Percentiles rank a stretch among this genome's conserved stretches.
Conservation (phyloP, 805 yeast species). For the Candida sphagnicola region DNA sequence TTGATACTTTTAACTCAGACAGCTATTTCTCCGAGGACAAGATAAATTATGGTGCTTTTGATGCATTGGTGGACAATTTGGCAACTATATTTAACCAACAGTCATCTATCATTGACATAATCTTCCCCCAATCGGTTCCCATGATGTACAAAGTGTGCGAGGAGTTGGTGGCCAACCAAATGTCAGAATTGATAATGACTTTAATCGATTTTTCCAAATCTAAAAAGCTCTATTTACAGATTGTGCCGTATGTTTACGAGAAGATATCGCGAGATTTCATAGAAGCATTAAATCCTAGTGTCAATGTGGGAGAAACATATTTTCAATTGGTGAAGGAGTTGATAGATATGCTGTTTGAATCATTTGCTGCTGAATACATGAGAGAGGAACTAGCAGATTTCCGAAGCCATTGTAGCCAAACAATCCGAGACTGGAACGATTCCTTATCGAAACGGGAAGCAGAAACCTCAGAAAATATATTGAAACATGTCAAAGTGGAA, state of each 20-base stretch:
- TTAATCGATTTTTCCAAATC: conserved; percentile 25
- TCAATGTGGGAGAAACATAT: conserved; percentile 37
- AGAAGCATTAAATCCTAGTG: conserved; percentile 20
- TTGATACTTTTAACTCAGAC: conserved; percentile 23
- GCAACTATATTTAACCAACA: conserved; percentile 36
- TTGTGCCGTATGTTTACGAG: conserved; percentile 40
- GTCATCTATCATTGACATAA: conserved; percentile 33
- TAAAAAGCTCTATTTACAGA: conserved; percentile 24
- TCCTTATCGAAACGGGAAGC: conserved; percentile 40
- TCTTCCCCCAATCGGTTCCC: conserved; percentile 43
- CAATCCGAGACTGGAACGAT: conserved; percentile 30
- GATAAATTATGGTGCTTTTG: conserved; percentile 14
- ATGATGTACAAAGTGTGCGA: conserved; percentile 48
- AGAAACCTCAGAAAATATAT: conserved; percentile 44
- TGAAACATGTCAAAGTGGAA: conserved; percentile 47
- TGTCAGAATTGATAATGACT: conserved; percentile 28
- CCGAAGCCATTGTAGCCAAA: conserved; percentile 19
- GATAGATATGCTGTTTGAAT: conserved; percentile 40
- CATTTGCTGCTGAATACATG: conserved; percentile 36
- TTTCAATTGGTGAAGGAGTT: conserved; percentile 27
- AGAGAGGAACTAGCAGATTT: conserved; percentile 32
- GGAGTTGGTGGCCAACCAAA: conserved; percentile 37
- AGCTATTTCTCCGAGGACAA: conserved; percentile 16
- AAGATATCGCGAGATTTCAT: conserved; percentile 23
- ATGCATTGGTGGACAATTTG: conserved; percentile 22